Evolutionary conservation across 2,329 filamentous ascomycete species (phyloP), one percentile per base, ranked within the genome.

Genomic region (Alternaria incomplexa): DNA sequence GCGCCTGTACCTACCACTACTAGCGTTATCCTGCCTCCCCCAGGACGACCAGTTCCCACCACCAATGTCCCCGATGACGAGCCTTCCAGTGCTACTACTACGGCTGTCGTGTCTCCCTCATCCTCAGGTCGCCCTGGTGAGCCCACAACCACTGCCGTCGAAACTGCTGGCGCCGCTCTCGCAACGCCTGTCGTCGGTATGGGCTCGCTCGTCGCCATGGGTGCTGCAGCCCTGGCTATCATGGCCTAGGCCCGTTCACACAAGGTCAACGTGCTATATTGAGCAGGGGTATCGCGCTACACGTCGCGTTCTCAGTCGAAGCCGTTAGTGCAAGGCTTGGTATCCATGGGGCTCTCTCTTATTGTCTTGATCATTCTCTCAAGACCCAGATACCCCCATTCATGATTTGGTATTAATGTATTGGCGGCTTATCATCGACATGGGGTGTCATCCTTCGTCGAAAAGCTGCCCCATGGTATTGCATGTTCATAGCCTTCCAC

Each of bases 121-220:
- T 64, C 70, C 22, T 65, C 62, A 9, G 61, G 64, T 40, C 58
- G 22, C 48, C 62, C 54, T 46, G 58, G 28, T 23, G 56, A 61
- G 46, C 61, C 70, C 1, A 47, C 44, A n/a, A 64, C 58, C 15
- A 13, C 48, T 15, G 52, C 61, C 6, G 55, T 69, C 17, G 62
- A 69, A 10, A 65, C 65, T 32, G 69, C 65, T 54, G 72, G 61
- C 10, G 73, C 62, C 26, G 52, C 67, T 43, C 48, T 74, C n/a
- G 63, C 66, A 9, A 67, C 70, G 22, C 64, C 70, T 22, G 63
- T 69, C 32, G 43, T 63, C 23, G 65, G 68, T 26, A 53, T 73
- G 63, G 68, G 70, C 32, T 68, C 68, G 30, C 51, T 76, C 20
- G 45, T 75, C 30, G 71, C 58, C 56, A 71, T 63, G 26, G 72